A percentile compares a stretch with the other conserved stretches of the same genome.
These are phyloP conservation scores for Globisporangium iwayamae DNA, from an alignment of 352 stramenopile genomes.

Conservation along the genomic window DNA sequence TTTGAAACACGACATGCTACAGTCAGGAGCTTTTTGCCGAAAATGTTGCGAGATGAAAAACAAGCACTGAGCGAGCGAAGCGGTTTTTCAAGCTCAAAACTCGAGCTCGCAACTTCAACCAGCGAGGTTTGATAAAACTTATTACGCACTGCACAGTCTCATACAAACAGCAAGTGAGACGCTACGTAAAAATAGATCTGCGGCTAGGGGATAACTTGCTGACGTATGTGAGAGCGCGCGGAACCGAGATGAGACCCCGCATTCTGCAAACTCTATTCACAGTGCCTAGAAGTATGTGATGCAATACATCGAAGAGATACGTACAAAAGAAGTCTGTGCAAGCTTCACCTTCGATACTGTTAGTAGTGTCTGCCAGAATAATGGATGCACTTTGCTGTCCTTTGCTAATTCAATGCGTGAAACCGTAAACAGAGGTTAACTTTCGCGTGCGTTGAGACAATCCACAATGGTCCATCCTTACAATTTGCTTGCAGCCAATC, in stretches of 20 bases:
- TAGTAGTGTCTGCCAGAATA: background rate
- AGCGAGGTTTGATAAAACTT: background rate
- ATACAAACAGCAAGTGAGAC: constrained; percentile 1
- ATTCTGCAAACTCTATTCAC: background rate
- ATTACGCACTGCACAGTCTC: background rate
- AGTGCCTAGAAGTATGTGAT: background rate
- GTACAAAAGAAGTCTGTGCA: background rate
- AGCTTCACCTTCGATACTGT: background rate
- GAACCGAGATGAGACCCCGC: background rate
- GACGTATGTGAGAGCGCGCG: background rate
- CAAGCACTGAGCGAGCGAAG: background rate
- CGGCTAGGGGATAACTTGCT: background rate
- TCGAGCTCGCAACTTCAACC: background rate
- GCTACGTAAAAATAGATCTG: background rate
- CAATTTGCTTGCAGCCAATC: background rate
- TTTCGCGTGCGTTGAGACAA: background rate
- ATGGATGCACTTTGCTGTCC: background rate
- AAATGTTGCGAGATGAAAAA: background rate
- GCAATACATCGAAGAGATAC: too few relatives aligned
- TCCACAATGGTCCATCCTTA: background rate
- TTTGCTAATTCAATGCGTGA: background rate
- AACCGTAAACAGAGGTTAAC: background rate
- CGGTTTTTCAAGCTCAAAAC: background rate
- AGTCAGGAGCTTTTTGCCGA: too few relatives aligned
- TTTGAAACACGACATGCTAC: too few relatives aligned